phyloP scores from a whole-genome alignment of 805 yeast species.

The Lipomyces orientalis region DNA sequence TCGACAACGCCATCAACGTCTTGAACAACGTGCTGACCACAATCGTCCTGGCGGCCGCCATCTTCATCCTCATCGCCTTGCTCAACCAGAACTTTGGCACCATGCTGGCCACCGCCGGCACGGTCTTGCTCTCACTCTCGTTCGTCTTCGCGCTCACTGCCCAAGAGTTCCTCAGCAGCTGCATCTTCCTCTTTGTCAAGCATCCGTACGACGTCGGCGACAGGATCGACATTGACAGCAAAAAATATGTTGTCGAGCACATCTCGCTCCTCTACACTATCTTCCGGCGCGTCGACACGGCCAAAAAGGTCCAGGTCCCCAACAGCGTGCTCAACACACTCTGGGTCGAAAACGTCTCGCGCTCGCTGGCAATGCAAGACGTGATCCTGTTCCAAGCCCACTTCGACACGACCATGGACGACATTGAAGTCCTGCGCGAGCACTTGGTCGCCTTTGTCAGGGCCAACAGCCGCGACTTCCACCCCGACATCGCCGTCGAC shows the following conservation, averaged over 20 bases:
- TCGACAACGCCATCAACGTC: conserved; percentile 49
- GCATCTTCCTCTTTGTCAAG: conserved; percentile 50
- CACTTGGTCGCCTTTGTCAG: conserved; percentile 43
- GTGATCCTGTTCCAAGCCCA: conserved; percentile 37
- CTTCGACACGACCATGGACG: conserved; percentile 44
- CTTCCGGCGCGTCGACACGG: conserved; percentile 42
- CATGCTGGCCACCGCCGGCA: conserved; percentile 50
- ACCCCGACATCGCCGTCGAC: conserved; percentile 45
- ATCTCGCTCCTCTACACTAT: conserved; percentile 48
- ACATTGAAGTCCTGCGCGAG: conserved; percentile 44
- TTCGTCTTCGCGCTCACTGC: conserved; percentile 48
- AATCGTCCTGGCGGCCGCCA: conserved; percentile 44
- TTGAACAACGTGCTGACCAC: conserved; percentile 47
- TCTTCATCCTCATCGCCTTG: conserved; percentile 50
- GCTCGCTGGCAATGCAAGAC: conserved; percentile 43
- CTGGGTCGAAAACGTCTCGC: conserved; percentile 48
- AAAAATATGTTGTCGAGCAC: conserved; percentile 42
- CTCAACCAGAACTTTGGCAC: conserved; percentile 50
- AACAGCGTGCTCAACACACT: conserved; percentile 47
- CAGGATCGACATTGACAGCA: conserved; percentile 43
- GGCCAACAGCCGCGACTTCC: conserved; percentile 47
- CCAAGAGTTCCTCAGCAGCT: conserved; percentile 49
- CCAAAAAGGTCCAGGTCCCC: conserved; percentile 46
- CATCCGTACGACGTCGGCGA: conserved; percentile 53
- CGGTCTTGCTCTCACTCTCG: conserved; percentile 49